Evolutionary conservation across 2,329 filamentous ascomycete genomes (phyloP).

Genomic region (Penicillium expansum): DNA sequence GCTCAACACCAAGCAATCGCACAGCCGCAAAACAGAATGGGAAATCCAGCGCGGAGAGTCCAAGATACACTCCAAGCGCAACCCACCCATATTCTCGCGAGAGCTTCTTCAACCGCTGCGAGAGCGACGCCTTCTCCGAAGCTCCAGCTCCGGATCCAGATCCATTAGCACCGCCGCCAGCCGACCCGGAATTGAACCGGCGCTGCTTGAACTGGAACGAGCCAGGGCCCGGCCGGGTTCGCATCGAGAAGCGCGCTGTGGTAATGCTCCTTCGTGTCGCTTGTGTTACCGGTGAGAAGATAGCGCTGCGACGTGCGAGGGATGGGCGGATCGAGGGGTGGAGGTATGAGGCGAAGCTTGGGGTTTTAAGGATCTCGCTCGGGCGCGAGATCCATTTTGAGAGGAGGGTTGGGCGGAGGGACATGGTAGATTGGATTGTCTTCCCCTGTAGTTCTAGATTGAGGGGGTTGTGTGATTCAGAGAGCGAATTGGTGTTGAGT

Average conservation of each 20-base stretch:
- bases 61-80: slow-evolving; percentile 85
- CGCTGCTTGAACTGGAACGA: slow-evolving; percentile 11
- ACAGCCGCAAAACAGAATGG: slow-evolving; percentile 94
- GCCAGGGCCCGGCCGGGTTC: slow-evolving; percentile 1
- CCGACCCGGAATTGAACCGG: slow-evolving; percentile 25
- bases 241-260: not conserved
- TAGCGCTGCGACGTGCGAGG: slow-evolving; percentile 4
- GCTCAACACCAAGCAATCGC: slow-evolving; percentile 75
- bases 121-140: slow-evolving; percentile 52
- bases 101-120: slow-evolving; percentile 74
- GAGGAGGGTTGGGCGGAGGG: slow-evolving; percentile 13
- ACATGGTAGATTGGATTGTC: slow-evolving; percentile 1
- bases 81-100: slow-evolving; percentile 93
- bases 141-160: slow-evolving; percentile 18
- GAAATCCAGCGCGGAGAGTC: slow-evolving; percentile 81
- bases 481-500: not conserved
- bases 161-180: not conserved
- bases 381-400: slow-evolving; percentile 25
- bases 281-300: not conserved
- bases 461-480: not conserved
- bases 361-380: slow-evolving; percentile 12
- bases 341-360: slow-evolving; percentile 2
- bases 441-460: not conserved
- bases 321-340: not conserved
- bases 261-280: slow-evolving; percentile 1